Conservation (phyloP, 306 rosid species). For the Geum urbanum region DNA sequence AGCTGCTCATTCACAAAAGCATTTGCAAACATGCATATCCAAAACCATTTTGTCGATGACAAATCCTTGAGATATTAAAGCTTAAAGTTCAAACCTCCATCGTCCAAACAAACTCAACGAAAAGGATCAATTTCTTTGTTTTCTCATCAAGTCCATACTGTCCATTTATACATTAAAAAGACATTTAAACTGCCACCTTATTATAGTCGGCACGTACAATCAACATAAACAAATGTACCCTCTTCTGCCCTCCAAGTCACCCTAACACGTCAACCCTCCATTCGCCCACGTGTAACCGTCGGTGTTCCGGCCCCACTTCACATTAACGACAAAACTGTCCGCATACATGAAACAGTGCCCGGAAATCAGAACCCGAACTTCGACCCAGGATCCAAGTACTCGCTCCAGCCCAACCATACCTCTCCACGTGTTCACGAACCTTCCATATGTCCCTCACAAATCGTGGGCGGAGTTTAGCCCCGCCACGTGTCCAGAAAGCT, state of each 20-base stretch:
- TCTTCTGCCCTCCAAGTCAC: neutral
- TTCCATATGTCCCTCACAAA: slow-evolving; percentile 4
- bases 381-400: slow-evolving; percentile 5
- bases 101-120: too few species aligned
- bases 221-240: neutral
- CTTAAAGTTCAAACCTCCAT: too few species aligned
- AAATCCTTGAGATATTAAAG: too few species aligned
- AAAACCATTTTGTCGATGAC: too few species aligned
- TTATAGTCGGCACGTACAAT: too few species aligned
- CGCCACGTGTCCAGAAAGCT: slow-evolving; percentile 36
- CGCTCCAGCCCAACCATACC: neutral
- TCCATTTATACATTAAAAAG: neutral
- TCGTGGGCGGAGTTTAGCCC: neutral
- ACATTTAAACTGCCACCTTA: neutral
- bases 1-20: too few species aligned
- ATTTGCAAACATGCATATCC: too few species aligned
- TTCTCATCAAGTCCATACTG: neutral
- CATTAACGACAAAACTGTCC: neutral
- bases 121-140: neutral
- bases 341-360: slow-evolving; percentile 1
- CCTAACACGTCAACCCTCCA: slow-evolving; percentile 7
- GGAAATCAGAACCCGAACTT: neutral
- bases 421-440: slow-evolving; percentile 35
- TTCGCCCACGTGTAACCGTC: slow-evolving; percentile 47
- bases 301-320: slow-evolving; percentile 33